A percentile compares a stretch with the other conserved stretches of the same genome.
These are phyloP conservation scores for Serendipita sp. DNA, from an alignment of 1,284 basidiomycete genomes.

Conservation along the genomic window DNA sequence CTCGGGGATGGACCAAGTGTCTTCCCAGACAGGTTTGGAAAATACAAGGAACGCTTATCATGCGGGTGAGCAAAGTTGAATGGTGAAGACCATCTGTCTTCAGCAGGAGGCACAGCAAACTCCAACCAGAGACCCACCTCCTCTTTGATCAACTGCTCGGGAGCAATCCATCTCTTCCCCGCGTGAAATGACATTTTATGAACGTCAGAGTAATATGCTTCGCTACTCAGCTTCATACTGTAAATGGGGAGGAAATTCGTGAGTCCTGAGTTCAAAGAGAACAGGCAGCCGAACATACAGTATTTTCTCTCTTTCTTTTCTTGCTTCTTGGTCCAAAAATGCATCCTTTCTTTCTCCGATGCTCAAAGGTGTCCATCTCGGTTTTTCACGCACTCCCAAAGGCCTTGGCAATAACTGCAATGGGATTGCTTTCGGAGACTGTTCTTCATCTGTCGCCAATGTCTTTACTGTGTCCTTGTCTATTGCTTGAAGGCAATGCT, in stretches of 20 bases:
- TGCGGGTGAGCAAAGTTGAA: neutral
- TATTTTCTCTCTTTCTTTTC: constrained; percentile 56
- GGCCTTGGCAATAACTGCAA: constrained; percentile 54
- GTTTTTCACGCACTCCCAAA: constrained; percentile 53
- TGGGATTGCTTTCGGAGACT: constrained; percentile 10
- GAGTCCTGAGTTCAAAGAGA: constrained; percentile 6
- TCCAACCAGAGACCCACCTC: constrained; percentile 43
- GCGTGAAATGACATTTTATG: constrained; percentile 71
- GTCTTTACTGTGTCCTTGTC: too few relatives aligned
- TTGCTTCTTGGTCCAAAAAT: constrained; percentile 56
- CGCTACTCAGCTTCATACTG: constrained; percentile 63
- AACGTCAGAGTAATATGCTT: constrained; percentile 83
- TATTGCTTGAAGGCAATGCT: too few relatives aligned
- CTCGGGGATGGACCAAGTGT: constrained; percentile 22
- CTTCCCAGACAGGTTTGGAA: constrained; percentile 78
- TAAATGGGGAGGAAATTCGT: constrained; percentile 21
- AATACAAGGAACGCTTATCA: constrained; percentile 33
- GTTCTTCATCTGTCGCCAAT: too few relatives aligned
- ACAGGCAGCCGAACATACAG: constrained; percentile 34
- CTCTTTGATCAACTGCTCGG: constrained; percentile 74
- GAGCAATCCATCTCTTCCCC: constrained; percentile 93
- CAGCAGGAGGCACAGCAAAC: neutral
- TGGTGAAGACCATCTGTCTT: neutral
- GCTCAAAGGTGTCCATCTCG: constrained; percentile 39
- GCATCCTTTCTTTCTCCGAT: constrained; percentile 58